Base-by-base conservation (phyloP, 768 basidiomycete genomes). In the Pleurotus pulmonarius region DNA sequence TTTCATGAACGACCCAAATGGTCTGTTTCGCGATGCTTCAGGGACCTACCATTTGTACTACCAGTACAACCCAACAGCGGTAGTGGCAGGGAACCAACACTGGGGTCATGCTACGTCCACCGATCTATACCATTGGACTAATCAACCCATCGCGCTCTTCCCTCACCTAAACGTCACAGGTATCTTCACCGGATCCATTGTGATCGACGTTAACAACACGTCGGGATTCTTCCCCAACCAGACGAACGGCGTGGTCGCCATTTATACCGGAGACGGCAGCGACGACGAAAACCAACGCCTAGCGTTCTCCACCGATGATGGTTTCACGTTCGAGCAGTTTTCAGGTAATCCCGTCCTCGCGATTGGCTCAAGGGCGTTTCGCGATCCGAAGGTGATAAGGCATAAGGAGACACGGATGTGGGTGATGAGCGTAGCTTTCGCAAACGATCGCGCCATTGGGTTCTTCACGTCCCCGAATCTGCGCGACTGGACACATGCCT, bases 121-220 rank as follows among this genome's bases (percentile, higher is more conserved):
- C 6, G 48, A 37, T 37, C 48, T 49, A n/a, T 49, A 37, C n/a
- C 48, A 49, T 15, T 49, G 48, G 48, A 49, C 48, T 12, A 49
- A 49, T 34, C 25, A 49, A 16, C 48, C 48, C 34, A 49, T 49
- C n/a, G 34, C 34, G 4, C 48, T 49, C 24, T 37, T 49, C 34
- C 46, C 46, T 34, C 46, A 47, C 13, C 46, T 47, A 22, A 47
- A 16, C 12, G 46, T 29, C 26, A 49, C 48, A 4, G 48, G 48
- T 1, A 49, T 49, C 48, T 49, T 49, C 48, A 34, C 25, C 15
- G 34, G 48, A 3, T 49, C 25, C 6, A 24, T 34, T 7, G 34
- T 37, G 29, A 49, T 49, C 3, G 48, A 29, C 8, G 48, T 22
- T n/a, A 49, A 49, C 29, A 49, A 49, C 12, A 25, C 48, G 8